Conservation (phyloP, 768 basidiomycete species). For the Tephrocybe sp. region DNA sequence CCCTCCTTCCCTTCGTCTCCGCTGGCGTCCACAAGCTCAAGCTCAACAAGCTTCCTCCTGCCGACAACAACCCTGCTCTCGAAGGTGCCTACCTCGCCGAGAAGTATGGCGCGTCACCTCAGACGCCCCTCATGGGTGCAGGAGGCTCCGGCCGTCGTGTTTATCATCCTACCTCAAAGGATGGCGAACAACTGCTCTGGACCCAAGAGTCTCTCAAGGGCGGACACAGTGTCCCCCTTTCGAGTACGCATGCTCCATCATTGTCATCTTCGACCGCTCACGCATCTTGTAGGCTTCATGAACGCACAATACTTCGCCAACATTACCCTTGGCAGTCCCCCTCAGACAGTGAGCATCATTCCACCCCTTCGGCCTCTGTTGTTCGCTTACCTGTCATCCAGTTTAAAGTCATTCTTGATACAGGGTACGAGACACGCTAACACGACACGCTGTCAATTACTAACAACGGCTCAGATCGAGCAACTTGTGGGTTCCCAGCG, state of each 20-base stretch:
- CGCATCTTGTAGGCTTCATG: conserved; percentile 74
- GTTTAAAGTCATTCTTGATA: conserved; percentile 96
- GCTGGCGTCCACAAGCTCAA: conserved; percentile 80
- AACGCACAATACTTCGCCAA: conserved; percentile 97
- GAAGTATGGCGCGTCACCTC: conserved; percentile 76
- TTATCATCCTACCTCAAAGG: conserved; percentile 31
- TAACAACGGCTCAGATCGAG: conserved; percentile 58
- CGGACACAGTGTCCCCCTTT: conserved; percentile 87
- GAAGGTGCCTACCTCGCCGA: conserved; percentile 87
- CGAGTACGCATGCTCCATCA: conserved; percentile 59
- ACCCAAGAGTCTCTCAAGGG: conserved; percentile 70
- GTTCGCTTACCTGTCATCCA: conserved; percentile 24
- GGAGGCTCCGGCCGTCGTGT: conserved; percentile 73
- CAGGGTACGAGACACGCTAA: conserved; percentile 51
- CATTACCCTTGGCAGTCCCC: conserved; percentile 80
- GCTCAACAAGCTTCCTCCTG: conserved; percentile 78
- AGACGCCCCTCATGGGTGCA: conserved; percentile 68
- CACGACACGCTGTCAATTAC: not conserved
- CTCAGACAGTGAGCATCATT: conserved; percentile 62
- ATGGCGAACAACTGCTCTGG: conserved; percentile 72
- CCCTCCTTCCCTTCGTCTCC: conserved; percentile 50
- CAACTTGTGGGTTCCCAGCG: conserved; percentile 94
- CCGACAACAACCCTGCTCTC: conserved; percentile 58
- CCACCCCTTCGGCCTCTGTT: not conserved
- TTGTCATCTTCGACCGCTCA: not conserved